Base-by-base conservation (phyloP, 306 rosid genomes). In the Prunus davidiana region DNA sequence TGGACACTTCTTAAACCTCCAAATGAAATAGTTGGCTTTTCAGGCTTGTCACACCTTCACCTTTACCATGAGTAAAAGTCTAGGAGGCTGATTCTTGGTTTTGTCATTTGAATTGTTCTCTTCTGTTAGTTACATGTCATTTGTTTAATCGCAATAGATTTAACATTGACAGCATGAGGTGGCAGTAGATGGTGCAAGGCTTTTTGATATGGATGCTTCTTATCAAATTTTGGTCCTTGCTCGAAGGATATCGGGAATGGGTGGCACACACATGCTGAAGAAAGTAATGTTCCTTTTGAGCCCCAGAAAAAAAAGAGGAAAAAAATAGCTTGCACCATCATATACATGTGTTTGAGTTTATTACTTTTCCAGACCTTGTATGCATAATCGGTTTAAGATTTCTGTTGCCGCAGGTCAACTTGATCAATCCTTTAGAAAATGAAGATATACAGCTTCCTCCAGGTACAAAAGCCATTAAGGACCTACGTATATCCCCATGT, bases 181-280 rank as follows among this genome's bases (percentile, higher is more conserved):
- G 69, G 77, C 24, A 16, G 77, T 74, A 74, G 77, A 74, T 61
- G 77, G 69, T 1, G 77, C 77, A 74, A 12, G 69, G 51, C 46
- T 45, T 41, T 74, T 74, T 61, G 60, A 74, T 43, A 61, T 74
- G 77, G 77, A 74, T 74, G 69, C 58, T 61, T 74, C 60, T 9
- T 74, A 25, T 62, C 58, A 61, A 46, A 24, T 49, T 47, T 62
- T 74, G 57, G 64, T 74, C 28, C 77, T 74, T 61, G 77, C 67
- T 72, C 67, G 76, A 45, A 72, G 67, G 54, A 72, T 72, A 27
- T 38, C 45, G 14, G 76, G 76, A 25, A 34, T 72, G 66, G 67
- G 66, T 72, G 76, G 76, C 51, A 41, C 56, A 38, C 76, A 58
- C 62, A 72, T 41, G 76, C 77, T 74, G 24, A 62, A 74, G 55